Evolutionary conservation across 345 rosid genomes (phyloP), one percentile per base, ranked within the genome.

Genomic region (Citrus mangshanensis): DNA sequence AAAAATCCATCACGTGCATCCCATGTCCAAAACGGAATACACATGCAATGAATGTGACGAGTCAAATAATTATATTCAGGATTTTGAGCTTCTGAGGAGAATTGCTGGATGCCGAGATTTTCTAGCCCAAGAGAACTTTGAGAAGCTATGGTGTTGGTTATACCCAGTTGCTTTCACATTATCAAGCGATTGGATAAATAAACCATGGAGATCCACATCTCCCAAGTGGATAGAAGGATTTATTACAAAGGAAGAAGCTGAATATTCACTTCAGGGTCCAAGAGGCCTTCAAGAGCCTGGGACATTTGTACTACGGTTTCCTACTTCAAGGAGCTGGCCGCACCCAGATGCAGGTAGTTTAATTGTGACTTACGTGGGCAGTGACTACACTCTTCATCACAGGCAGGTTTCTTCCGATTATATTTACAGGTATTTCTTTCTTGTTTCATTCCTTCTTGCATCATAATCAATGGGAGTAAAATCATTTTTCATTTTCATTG

Each of bases 311-410:
- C 89, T 96, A 59, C 89, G 97, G 84, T 96, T 96, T 79, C 99
- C 99, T 68, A 92, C 89, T 80, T 91, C 98, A 70, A 91, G 99
- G 89, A 93, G 93, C 89, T 96, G 99, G 98, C 98, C 99, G 61
- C 99, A 94, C 81, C 95, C 98, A 35, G 99, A 94, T 81, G 87
- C 98, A 42, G 98, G 99, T 79, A 86, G 90, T 85, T 87, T 96
- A 80, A 83, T 96, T 78, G 98, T 92, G 80, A 89, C 95, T 68
- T 94, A 93, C 76, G 90, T 96, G 42, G 94, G 93, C 75, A 81
- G 76, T 30, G 97, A 96, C 85, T 88, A 85, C 78, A 70, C 81
- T 55, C 74, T 94, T 76, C 94, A 83, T 72, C 93, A 94, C 87
- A 83, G 89, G 85, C 81, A 87, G 73, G 93, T 96, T 72, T 81